Evolutionary conservation across 2,329 filamentous ascomycete genomes (phyloP), one percentile per base, ranked within the genome.

Genomic region (Cladosporium sp.): DNA sequence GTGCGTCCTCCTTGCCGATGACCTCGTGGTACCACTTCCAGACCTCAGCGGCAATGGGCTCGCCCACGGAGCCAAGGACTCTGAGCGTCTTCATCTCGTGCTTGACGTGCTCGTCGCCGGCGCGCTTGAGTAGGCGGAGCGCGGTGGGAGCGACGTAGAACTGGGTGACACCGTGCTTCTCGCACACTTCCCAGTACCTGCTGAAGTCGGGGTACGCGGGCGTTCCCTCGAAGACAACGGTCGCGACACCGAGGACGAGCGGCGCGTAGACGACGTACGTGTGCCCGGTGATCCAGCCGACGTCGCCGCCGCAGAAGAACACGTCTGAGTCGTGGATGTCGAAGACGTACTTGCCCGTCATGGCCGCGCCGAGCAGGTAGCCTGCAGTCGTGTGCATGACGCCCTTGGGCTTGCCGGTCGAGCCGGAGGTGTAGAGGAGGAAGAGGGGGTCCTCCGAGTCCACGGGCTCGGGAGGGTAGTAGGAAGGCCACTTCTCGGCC

Each of bases 21-120:
- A 87, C 81, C 72, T 97, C 90, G 70, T 90, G 92, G 75, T 97
- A 98, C 93, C 93, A 98, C 76, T 97, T 97, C 93, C 93, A 98
- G 55, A 98, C 87, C 72, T 98, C 93, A 18, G 92, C 89, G 14
- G 93, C 92, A 65, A 98, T 98, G 37, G 93, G 93, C 76, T 98
- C 93, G 61, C 93, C 93, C 54, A 98, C 93, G 14, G 92, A 95
- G 55, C 92, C 93, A 16, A 98, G 78, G 5, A 97, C 86, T 68
- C 93, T 83, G 57, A 98, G 80, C 64, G 89, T 82, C 74, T 88
- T 86, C 88, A 98, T 93, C 68, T 89, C 77, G 66, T 86, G 83
- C 75, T 89, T 88, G 64, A 97, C 89, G 68, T 93, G 89, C 68
- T 97, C 82, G 68, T 97, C 85, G 56, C 93, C 93, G 31, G 93